Conservation (phyloP, 2,329 filamentous ascomycete genomes). For the Proliferodiscus dingleyae region DNA sequence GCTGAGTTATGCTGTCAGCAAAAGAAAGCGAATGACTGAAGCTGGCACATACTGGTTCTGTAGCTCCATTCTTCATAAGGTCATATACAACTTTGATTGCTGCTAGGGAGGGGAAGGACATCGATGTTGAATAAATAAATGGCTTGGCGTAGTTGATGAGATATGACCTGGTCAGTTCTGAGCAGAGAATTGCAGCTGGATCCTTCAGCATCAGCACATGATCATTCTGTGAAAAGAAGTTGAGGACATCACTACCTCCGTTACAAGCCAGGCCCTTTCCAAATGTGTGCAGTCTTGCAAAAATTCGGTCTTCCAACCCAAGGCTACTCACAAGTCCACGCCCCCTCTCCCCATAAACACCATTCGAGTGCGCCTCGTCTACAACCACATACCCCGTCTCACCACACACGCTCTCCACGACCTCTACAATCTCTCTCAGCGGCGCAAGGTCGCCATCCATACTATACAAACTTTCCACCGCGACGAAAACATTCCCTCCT, state of each 20-base stretch:
- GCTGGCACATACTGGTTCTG: slow-evolving; percentile 37
- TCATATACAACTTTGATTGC: slow-evolving; percentile 37
- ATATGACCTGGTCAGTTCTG: slow-evolving; percentile 17
- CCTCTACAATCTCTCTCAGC: slow-evolving; percentile 34
- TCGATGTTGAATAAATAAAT: slow-evolving; percentile 38
- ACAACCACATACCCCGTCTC: slow-evolving; percentile 45
- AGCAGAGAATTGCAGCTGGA: slow-evolving; percentile 23
- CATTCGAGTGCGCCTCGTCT: slow-evolving; percentile 52
- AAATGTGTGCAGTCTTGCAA: slow-evolving; percentile 48
- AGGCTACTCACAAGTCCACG: slow-evolving; percentile 44
- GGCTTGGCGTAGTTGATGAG: slow-evolving; percentile 31
- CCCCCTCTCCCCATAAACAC: slow-evolving; percentile 45
- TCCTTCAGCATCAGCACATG: slow-evolving; percentile 38
- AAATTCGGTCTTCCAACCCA: slow-evolving; percentile 44
- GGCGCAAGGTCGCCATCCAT: slow-evolving; percentile 45
- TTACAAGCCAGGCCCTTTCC: slow-evolving; percentile 45
- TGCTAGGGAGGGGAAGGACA: slow-evolving; percentile 38
- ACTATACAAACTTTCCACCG: slow-evolving; percentile 41
- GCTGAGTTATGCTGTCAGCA: slow-evolving; percentile 24
- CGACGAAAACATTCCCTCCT: slow-evolving; percentile 34
- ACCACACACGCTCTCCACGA: slow-evolving; percentile 33
- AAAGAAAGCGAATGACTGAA: neutral
- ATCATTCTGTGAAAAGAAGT: slow-evolving; percentile 13
- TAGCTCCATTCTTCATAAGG: slow-evolving; percentile 47
- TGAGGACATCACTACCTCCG: slow-evolving; percentile 29